phyloP scores from a whole-genome alignment of 768 basidiomycete species.

The Mycena metata region DNA sequence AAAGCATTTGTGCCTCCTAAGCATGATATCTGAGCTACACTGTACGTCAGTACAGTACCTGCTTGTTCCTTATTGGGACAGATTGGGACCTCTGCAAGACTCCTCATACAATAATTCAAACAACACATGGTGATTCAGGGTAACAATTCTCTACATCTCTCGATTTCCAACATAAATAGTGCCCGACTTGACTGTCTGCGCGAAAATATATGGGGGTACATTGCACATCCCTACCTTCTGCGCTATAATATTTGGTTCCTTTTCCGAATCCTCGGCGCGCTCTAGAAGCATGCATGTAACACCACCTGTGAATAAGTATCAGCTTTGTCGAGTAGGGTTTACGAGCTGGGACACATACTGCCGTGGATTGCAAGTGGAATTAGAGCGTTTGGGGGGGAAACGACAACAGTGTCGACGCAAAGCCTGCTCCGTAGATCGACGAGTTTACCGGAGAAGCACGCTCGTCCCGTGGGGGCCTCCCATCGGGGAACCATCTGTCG shows the following conservation, averaged over 20 bases:
- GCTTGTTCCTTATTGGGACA: too few species aligned
- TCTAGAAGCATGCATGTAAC: slow-evolving; percentile 42
- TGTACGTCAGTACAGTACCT: too few species aligned
- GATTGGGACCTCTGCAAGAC: too few species aligned
- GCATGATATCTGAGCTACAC: too few species aligned
- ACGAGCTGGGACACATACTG: neutral
- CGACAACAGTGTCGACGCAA: slow-evolving; percentile 1
- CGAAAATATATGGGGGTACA: slow-evolving; percentile 40
- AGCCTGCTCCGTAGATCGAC: slow-evolving; percentile 3
- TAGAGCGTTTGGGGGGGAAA: neutral
- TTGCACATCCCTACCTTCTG: slow-evolving; percentile 41
- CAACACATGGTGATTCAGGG: too few species aligned
- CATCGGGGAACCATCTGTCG: slow-evolving; percentile 12
- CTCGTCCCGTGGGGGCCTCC: slow-evolving; percentile 4
- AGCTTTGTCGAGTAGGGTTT: too few species aligned
- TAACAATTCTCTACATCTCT: too few species aligned
- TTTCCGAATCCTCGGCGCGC: slow-evolving; percentile 23
- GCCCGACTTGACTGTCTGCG: slow-evolving; percentile 31
- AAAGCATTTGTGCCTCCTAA: too few species aligned
- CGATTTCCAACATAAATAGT: slow-evolving; percentile 5
- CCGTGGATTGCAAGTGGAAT: slow-evolving; percentile 12
- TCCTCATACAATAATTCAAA: too few species aligned
- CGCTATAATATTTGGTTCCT: neutral
- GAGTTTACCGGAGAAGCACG: neutral
- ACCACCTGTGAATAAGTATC: slow-evolving; percentile 5